Base-by-base conservation (phyloP, 139 green algal species). In the Micractinium conductrix region DNA sequence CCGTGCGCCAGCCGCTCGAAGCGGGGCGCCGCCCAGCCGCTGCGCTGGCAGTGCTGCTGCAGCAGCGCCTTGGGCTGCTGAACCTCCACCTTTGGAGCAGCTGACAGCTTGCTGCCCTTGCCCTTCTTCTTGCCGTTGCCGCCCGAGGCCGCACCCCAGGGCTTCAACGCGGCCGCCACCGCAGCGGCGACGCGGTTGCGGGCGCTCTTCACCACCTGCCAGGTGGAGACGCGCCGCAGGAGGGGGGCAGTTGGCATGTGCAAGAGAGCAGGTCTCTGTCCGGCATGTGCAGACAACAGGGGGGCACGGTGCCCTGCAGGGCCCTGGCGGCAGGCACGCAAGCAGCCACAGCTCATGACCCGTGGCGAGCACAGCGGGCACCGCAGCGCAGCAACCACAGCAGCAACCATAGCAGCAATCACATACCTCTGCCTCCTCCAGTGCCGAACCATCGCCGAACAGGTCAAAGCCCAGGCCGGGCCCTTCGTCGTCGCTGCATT, bases 21-120 rank as follows among this genome's bases (percentile, higher is more conserved):
- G 7, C 87, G 91, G 1, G 95, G 95, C 33, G 92, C 87, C 24
- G 85, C 79, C 93, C 87, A 94, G 42, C 87, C 80, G 65, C 73
- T 35, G 33, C 91, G 90, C 78, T 95, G 92, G 89, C 96, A 98
- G 78, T 92, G 88, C 94, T 97, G 93, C 84, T 96, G 91, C 79
- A 98, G 91, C 70, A 97, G 75, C 24, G 94, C 91, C 79, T 96
- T 96, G 48, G 95, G 95, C 65, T 89, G 78, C 80, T 93, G 86
- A 45, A 84, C 35, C 40, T 58, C 69, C 48, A 42, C 35, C 70
- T 63, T 68, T 4, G 42, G 67, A 19, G 82, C 80, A 2, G 80
- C 58, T 9, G n/a, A 4, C 60, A 35, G 58, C 42, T 81, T 62
- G 33, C 79, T 63, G 42, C n/a, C 74, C 80, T 75, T 78, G 65